Base-by-base conservation (phyloP, 2,329 filamentous ascomycete species). In the Botryotinia globosa region DNA sequence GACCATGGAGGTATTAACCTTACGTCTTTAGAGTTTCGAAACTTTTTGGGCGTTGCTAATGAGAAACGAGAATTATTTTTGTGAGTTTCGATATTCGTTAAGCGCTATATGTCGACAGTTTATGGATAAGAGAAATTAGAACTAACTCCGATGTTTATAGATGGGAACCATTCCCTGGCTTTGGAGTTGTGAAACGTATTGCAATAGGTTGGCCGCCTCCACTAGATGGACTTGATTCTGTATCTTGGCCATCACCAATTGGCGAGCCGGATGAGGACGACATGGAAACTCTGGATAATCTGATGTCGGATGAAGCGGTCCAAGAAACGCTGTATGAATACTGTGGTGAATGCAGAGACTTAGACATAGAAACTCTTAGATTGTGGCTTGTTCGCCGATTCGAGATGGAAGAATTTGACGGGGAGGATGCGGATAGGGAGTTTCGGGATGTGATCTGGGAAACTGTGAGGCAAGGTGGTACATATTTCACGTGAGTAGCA, bases 401-500 rank as follows among this genome's bases (percentile, higher is more conserved):
- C 48, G 56, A 63, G 14, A 18, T 32, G 29, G 39, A 62, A 9
- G 68, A 59, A 10, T 69, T 69, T 16, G 25, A 69, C 6, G 51
- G 66, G 3, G 37, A 69, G 37, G 42, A 70, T 44, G 42, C 56
- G 32, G 32, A 44, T 14, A 25, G 37, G 42, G 25, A 63, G 14
- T 67, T 67, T 54, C 34, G 9, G 20, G 37, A 62, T 20, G 1
- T 70, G 6, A 62, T 62, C 22, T 20, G 20, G 42, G 68, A 70
- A 56, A 48, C 22, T 32, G 32, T 45, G 32, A 10, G 56, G 37
- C 32, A 48, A 58, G 56, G 29, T 16, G 54, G 68, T 34, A 42
- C 22, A 54, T 67, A 67, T 18, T 67, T 67, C 34, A 67, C 64
- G 64, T 67, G 14, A 67, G 64, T 67, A 14, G n/a, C 22, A 14